Conservation (phyloP, 495 filamentous ascomycete species). For the Penicillium crystallinum region DNA sequence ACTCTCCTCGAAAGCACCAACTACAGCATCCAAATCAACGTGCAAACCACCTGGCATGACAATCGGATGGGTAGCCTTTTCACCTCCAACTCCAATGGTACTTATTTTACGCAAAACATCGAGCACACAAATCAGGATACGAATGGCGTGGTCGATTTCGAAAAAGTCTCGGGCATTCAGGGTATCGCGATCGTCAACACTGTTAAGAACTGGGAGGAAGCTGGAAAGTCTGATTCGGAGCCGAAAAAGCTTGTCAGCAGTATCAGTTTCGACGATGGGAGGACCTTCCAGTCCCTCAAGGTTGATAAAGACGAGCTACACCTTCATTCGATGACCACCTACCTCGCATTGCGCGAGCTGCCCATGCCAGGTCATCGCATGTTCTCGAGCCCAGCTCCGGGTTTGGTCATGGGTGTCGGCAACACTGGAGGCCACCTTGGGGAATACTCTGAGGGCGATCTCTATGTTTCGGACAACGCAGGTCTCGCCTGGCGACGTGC, state of each 20-base stretch:
- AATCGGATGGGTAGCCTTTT: slow-evolving; percentile 79
- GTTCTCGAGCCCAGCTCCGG: slow-evolving; percentile 89
- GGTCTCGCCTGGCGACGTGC: slow-evolving; percentile 76
- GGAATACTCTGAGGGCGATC: slow-evolving; percentile 59
- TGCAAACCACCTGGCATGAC: slow-evolving; percentile 59
- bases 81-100: slow-evolving; percentile 93
- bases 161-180: slow-evolving; percentile 83
- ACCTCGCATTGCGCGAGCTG: slow-evolving; percentile 26
- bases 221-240: slow-evolving; percentile 46
- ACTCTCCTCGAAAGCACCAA: slow-evolving; percentile 92
- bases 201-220: slow-evolving; percentile 78
- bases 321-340: slow-evolving; percentile 83
- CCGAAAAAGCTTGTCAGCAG: slow-evolving; percentile 64
- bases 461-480: slow-evolving; percentile 88
- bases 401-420: slow-evolving; percentile 86
- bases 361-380: slow-evolving; percentile 69
- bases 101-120: slow-evolving; percentile 85
- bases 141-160: slow-evolving; percentile 78
- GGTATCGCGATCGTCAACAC: slow-evolving; percentile 87
- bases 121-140: slow-evolving; percentile 81
- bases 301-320: slow-evolving; percentile 59
- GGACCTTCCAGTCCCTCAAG: slow-evolving; percentile 66
- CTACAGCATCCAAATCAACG: slow-evolving; percentile 95
- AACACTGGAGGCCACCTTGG: slow-evolving; percentile 74
- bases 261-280: slow-evolving; percentile 93